Evolutionary conservation across 1,284 basidiomycete genomes (phyloP).

Genomic region (Ustilago curta): DNA sequence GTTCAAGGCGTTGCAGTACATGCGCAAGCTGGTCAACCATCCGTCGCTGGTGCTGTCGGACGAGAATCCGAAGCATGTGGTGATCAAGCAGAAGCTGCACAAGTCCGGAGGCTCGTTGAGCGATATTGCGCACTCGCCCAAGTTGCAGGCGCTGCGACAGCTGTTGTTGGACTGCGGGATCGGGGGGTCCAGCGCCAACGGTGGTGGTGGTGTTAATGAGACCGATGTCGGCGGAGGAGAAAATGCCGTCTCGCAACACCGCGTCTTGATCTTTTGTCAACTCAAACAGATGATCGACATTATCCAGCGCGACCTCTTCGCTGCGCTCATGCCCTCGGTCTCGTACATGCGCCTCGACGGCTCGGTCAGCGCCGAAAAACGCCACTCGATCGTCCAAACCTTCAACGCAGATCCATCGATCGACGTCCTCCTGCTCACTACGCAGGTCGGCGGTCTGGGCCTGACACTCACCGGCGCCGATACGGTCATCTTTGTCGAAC

Average conservation of each 20-base stretch:
- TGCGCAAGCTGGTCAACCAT: slow-evolving; percentile 98
- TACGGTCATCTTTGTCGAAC: slow-evolving; percentile 99
- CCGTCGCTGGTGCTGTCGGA: slow-evolving; percentile 74
- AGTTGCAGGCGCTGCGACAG: slow-evolving; percentile 78
- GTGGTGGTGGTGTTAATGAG: slow-evolving; percentile 1
- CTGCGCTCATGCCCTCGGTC: slow-evolving; percentile 89
- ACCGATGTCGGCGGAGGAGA: slow-evolving; percentile 72
- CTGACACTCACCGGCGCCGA: slow-evolving; percentile 97
- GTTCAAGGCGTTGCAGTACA: slow-evolving; percentile 82
- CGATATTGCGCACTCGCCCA: slow-evolving; percentile 92
- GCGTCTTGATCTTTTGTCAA: slow-evolving; percentile 98
- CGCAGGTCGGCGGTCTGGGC: slow-evolving; percentile 94
- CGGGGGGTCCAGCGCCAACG: slow-evolving; percentile 71
- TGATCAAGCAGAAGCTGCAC: slow-evolving; percentile 76
- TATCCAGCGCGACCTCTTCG: slow-evolving; percentile 94
- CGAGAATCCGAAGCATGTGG: slow-evolving; percentile 71
- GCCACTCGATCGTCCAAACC: slow-evolving; percentile 83
- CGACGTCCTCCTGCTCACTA: slow-evolving; percentile 94
- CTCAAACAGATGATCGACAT: slow-evolving; percentile 99
- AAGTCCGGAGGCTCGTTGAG: slow-evolving; percentile 72
- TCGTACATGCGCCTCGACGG: slow-evolving; percentile 98
- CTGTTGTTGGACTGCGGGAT: slow-evolving; percentile 84
- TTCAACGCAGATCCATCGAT: slow-evolving; percentile 98
- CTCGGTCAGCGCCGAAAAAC: slow-evolving; percentile 60
- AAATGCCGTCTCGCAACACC: slow-evolving; percentile 84